Conservation (phyloP, 768 basidiomycete species). For the Naganishia onofrii region DNA sequence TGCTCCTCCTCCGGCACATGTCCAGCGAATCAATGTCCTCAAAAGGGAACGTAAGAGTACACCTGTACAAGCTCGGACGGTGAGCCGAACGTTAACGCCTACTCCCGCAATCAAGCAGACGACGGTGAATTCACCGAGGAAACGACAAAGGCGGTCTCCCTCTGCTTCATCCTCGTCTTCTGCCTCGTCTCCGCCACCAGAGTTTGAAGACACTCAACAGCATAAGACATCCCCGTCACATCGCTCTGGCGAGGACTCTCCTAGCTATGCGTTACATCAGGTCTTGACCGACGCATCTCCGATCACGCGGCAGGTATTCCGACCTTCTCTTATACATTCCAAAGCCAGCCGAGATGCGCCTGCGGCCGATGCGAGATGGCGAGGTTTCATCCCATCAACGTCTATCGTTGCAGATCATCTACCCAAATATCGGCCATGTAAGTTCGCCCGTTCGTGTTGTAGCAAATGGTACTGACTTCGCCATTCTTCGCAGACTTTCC, state of each 20-base stretch:
- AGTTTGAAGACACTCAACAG: not conserved
- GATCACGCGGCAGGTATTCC: conserved; percentile 15
- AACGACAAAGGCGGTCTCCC: not conserved
- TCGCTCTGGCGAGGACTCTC: not conserved
- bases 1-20: not conserved
- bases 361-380: not conserved
- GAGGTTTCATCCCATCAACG: conserved; percentile 21
- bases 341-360: not conserved
- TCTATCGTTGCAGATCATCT: conserved; percentile 16
- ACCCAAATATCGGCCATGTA: conserved; percentile 26
- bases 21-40: not conserved
- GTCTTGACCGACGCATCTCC: conserved; percentile 1
- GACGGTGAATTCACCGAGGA: not conserved
- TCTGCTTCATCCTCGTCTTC: not conserved
- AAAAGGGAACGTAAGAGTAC: conserved; percentile 1
- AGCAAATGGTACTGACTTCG: not conserved
- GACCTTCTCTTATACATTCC: conserved; percentile 16
- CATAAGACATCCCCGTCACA: not conserved
- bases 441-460: not conserved
- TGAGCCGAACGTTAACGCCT: not conserved
- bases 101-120: not conserved
- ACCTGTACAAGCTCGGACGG: not conserved
- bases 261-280: not conserved
- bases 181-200: not conserved
- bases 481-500: conserved; percentile 38